Evolutionary conservation across 768 basidiomycete genomes (phyloP), one percentile per base, ranked within the genome.

Genomic region (Kwoniella sp.): DNA sequence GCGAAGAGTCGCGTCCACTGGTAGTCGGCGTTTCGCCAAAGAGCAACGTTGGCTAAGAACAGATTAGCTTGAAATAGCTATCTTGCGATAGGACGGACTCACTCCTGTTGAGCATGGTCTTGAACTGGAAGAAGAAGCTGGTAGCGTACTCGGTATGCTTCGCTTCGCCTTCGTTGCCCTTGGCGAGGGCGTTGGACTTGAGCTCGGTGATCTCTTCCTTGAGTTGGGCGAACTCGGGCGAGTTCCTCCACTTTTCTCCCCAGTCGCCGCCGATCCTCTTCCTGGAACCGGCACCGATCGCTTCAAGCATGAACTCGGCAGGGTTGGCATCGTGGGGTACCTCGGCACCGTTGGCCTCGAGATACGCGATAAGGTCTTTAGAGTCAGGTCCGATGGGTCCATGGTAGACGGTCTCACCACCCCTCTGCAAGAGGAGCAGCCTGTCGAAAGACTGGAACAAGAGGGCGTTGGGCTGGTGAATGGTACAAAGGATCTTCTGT

Each of bases 401-500:
- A 57, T 85, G 85, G 73, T 85, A 88, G 7, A 84, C 84, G 3
- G 79, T 84, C 60, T 85, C 74, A 20, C 90, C 90, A 11, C 90
- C 89, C 59, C 82, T 82, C 38, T 82, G 80, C 3, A 93, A 78
- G 0, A 93, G 79, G 7, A 92, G 76, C 1, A 93, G 76, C 26
- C 84, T 76, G 63, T 92, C 89, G 58, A 91, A 91, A 32, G 81
- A 81, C 62, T 87, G 82, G 77, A 90, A 92, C 23, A 90, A 76
- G 65, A 89, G 83, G 2, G 86, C 86, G 22, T 88, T 89, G 3
- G 89, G 89, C 77, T 87, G 89, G 57, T 89, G 88, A 60, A 91
- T 76, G 20, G 87, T 92, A 83, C 89, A 91, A n/a, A 92, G 77
- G 60, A 92, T 89, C 27, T 88, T 85, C 67, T 89, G 89, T 1